Conservation (phyloP, 2,329 filamentous ascomycete genomes). For the Phoma sp. region DNA sequence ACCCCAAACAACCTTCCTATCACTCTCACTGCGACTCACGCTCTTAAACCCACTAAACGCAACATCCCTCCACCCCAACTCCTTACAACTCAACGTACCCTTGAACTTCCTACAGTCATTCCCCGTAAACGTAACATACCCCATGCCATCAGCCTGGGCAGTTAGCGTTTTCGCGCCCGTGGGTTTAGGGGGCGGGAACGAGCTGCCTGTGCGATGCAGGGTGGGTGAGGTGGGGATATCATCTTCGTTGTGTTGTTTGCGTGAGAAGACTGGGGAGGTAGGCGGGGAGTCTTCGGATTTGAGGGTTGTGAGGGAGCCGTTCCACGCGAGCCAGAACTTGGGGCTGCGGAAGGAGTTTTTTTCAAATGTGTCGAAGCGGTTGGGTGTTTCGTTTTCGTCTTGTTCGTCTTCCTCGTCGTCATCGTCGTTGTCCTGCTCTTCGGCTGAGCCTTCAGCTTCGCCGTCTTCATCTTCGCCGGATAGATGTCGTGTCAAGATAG, state of each 20-base stretch:
- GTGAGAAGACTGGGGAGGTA: not conserved
- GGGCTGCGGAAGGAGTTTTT: conserved; percentile 38
- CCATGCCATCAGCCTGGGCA: conserved; percentile 14
- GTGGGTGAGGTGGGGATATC: no score
- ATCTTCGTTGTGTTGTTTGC: no score
- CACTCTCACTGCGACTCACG: conserved; percentile 22
- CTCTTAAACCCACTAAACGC: conserved; percentile 29
- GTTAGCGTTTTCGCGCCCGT: not conserved
- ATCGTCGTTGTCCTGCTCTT: not conserved
- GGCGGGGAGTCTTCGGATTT: not conserved
- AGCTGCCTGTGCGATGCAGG: not conserved
- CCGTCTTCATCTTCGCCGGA: conserved; percentile 8
- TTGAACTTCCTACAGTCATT: conserved; percentile 36
- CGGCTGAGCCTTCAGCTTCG: not conserved
- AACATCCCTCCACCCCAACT: conserved; percentile 31
- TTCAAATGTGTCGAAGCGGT: conserved; percentile 32
- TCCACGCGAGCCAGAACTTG: conserved; percentile 39
- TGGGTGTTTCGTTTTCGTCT: not conserved
- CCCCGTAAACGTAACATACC: conserved; percentile 32
- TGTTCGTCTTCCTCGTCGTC: conserved; percentile 1
- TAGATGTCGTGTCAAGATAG: conserved; percentile 9
- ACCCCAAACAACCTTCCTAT: conserved; percentile 24
- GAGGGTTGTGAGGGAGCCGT: conserved; percentile 9
- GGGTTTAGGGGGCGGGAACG: conserved; percentile 3
- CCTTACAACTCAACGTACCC: conserved; percentile 28